Evolutionary conservation across 148 eudicot species (phyloP), one percentile per base, ranked within the genome.

Genomic region (Chenopodium berlandieri): DNA sequence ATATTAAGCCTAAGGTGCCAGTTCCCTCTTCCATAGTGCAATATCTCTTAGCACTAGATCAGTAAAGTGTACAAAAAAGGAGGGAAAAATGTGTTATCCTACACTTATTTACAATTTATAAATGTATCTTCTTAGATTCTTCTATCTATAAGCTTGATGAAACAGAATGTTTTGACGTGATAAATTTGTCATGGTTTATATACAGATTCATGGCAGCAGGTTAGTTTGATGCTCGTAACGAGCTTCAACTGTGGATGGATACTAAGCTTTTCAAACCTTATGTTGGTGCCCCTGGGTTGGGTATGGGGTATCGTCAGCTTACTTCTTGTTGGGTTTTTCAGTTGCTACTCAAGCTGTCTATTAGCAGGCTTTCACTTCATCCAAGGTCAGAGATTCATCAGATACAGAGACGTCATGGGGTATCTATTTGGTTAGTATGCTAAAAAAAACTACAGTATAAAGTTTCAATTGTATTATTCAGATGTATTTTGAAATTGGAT

Each of bases 181-280:
- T 52, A 75, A 27, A 3, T 11, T 82, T 8, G 11, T 52, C 20
- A 52, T 68, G 50, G 27, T 40, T 44, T 77, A 76, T 37, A 46
- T 86, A 80, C 89, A 91, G 91, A 91, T 84, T 80, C 92, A 79
- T 91, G 91, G 91, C 70, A 80, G 77, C 93, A 91, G 81, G 90
- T 91, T 19, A 90, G 92, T 47, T 66, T 89, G 83, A 30, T 91
- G 86, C 91, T 91, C 3, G 85, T 81, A 13, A 84, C 90, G 63
- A 60, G 87, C 83, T 91, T 86, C 86, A 88, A 84, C 70, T 89
- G 89, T 52, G 91, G 93, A 69, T 89, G 86, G 85, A 86, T 91
- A 84, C 64, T 91, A 69, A 91, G 90, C 88, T 89, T 86, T 82
- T 89, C 93, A 40, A 86, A 85, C 58, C 84, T 89, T 40, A 91